Conservation (phyloP, 2,329 filamentous ascomycete species). For the Diaporthe ampelina region DNA sequence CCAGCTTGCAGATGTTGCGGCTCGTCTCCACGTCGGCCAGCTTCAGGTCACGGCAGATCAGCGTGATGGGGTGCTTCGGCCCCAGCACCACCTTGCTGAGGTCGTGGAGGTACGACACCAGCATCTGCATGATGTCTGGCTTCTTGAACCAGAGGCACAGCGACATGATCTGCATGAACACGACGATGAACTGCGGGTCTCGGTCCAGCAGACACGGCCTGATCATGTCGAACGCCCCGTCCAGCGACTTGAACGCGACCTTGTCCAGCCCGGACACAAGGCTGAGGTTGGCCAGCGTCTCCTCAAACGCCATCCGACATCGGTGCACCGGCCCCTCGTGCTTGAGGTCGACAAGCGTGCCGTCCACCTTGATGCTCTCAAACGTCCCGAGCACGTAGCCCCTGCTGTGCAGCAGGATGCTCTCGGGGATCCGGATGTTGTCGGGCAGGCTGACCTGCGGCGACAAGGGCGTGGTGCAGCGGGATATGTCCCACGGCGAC, state of each 20-base stretch:
- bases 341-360: slow-evolving; percentile 16
- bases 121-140: slow-evolving; percentile 34
- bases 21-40: slow-evolving; percentile 3
- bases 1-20: slow-evolving; percentile 28
- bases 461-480: neutral
- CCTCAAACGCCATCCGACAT: slow-evolving; percentile 33
- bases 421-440: slow-evolving; percentile 31
- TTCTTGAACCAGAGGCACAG: slow-evolving; percentile 33
- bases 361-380: slow-evolving; percentile 2
- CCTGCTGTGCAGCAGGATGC: slow-evolving; percentile 28
- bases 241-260: slow-evolving; percentile 33
- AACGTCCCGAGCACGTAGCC: slow-evolving; percentile 25
- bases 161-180: slow-evolving; percentile 30
- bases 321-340: slow-evolving; percentile 35
- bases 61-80: slow-evolving; percentile 9
- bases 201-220: slow-evolving; percentile 20
- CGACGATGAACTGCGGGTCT: slow-evolving; percentile 30
- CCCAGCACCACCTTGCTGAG: slow-evolving; percentile 28
- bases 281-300: slow-evolving; percentile 36
- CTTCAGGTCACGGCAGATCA: slow-evolving; percentile 27
- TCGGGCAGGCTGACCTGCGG: slow-evolving; percentile 24
- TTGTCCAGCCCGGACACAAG: slow-evolving; percentile 22
- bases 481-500: slow-evolving; percentile 4
- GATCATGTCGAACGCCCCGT: slow-evolving; percentile 34
- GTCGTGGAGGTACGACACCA: slow-evolving; percentile 33